Base-by-base conservation (phyloP, 2,329 filamentous ascomycete genomes). In the Zymoseptoria crescenta region DNA sequence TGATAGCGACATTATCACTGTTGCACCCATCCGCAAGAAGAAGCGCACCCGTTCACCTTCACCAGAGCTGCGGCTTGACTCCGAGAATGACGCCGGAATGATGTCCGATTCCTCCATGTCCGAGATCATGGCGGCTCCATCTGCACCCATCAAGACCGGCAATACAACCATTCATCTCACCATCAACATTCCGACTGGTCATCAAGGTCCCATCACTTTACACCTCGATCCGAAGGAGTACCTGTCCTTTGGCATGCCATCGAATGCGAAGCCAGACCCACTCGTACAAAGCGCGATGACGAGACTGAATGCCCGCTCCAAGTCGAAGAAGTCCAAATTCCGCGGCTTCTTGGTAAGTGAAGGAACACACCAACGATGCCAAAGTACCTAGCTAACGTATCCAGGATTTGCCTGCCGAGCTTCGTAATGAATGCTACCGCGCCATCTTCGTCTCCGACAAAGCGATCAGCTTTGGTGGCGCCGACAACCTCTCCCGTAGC, bases 371-470 rank as follows among this genome's bases (percentile, higher is more conserved):
- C 60, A 27, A 62, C 62, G 5, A 52, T 50, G 19, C 55, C 64
- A 30, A 65, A 59, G 52, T 57, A 27, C 28, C 62, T 51, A 62
- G 59, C 50, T 60, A 58, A 49, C 62, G 60, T 8, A 61, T 59
- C 60, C 66, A 75, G 21, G 70, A 72, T 58, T 64, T 77, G 0
- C 73, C 75, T 4, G 60, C 67, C 10, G 79, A 81, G 62, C 62
- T 81, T 4, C 74, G 79, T 13, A 79, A 80, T 61, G 72, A 74
- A 19, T 71, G 81, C 45, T 81, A 81, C 63, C 71, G 74, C 3
- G 62, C 73, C 8, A 59, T 77, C 8, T 78, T 81, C 54, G 70
- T 75, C 20, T 61, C 67, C 8, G 64, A 69, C 1, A 3, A 59
- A 67, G 7, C 65, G 53, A 41, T 80, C 50, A 67, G 72, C 57